Conservation (phyloP, 768 basidiomycete species). For the Suillus tomentosus region DNA sequence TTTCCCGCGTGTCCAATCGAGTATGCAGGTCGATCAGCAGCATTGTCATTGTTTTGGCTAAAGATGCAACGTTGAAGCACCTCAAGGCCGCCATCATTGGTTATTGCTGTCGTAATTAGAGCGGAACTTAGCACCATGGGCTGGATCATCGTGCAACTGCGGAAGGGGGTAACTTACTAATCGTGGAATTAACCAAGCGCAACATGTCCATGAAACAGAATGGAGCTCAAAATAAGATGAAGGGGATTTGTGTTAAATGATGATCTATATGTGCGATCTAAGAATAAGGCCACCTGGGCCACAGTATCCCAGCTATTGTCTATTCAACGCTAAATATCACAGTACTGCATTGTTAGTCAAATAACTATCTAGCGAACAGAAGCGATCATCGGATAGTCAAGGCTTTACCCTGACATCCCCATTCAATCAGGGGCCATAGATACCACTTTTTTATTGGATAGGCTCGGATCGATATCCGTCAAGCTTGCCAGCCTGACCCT, state of each 20-base stretch:
- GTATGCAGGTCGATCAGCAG: slow-evolving; percentile 11
- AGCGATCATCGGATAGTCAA: background rate
- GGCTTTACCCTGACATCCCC: background rate
- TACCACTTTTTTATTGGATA: background rate
- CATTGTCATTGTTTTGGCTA: slow-evolving; percentile 22
- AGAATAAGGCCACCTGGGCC: background rate
- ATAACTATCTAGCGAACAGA: background rate
- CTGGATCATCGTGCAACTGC: slow-evolving; percentile 4
- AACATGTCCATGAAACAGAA: background rate
- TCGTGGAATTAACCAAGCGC: background rate
- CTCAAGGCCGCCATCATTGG: slow-evolving; percentile 14
- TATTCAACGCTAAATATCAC: too few species aligned
- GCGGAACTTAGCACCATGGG: slow-evolving; percentile 27
- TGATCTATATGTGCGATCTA: background rate
- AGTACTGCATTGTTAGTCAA: background rate
- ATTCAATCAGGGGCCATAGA: background rate
- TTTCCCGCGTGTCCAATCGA: slow-evolving; percentile 16
- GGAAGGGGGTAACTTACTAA: background rate
- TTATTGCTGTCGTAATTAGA: slow-evolving; percentile 26
- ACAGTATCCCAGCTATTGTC: background rate
- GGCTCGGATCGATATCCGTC: background rate
- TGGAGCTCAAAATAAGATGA: background rate
- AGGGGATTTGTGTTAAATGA: background rate
- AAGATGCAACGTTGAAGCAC: slow-evolving; percentile 12
- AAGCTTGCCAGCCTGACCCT: background rate